These are phyloP conservation scores for Sphagnum fallax DNA, from an alignment of 228 moss, liverwort and hornwort species.

Conservation along the genomic window DNA sequence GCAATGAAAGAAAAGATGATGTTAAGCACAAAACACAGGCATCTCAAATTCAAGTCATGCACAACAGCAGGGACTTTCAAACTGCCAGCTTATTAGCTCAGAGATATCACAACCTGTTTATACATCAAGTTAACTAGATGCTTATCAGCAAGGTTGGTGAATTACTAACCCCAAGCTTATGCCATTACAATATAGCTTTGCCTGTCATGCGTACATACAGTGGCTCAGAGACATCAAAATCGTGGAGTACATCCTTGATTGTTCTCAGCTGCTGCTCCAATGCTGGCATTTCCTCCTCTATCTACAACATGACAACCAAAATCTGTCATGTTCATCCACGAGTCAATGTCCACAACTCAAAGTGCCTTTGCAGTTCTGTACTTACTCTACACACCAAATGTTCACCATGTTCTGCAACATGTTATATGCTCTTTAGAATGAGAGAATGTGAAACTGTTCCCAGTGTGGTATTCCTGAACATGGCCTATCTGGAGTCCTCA, in stretches of 20 bases:
- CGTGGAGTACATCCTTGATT: slow-evolving; percentile 52
- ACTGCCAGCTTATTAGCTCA: too few species aligned
- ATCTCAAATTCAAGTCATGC: too few species aligned
- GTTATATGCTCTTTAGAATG: neutral
- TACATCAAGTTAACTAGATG: neutral
- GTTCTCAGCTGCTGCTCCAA: slow-evolving; percentile 59
- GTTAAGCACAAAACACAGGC: too few species aligned
- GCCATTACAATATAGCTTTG: neutral
- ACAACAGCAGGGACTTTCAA: too few species aligned
- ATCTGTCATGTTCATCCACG: neutral
- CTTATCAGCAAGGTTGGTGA: neutral
- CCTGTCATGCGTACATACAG: slow-evolving; percentile 28
- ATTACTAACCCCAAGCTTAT: too few species aligned
- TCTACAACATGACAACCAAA: slow-evolving; percentile 19
- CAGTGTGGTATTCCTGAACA: too few species aligned
- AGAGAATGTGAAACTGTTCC: neutral
- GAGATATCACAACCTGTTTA: too few species aligned
- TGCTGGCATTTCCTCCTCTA: slow-evolving; percentile 67
- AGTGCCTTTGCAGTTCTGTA: neutral
- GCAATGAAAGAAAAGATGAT: too few species aligned
- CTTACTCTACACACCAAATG: neutral
- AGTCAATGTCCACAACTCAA: neutral
- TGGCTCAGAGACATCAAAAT: slow-evolving; percentile 57
- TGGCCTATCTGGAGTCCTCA: too few species aligned
- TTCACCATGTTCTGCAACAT: neutral